Conservation (phyloP, 176 grass and related monocot species). For the Raddia guianensis region DNA sequence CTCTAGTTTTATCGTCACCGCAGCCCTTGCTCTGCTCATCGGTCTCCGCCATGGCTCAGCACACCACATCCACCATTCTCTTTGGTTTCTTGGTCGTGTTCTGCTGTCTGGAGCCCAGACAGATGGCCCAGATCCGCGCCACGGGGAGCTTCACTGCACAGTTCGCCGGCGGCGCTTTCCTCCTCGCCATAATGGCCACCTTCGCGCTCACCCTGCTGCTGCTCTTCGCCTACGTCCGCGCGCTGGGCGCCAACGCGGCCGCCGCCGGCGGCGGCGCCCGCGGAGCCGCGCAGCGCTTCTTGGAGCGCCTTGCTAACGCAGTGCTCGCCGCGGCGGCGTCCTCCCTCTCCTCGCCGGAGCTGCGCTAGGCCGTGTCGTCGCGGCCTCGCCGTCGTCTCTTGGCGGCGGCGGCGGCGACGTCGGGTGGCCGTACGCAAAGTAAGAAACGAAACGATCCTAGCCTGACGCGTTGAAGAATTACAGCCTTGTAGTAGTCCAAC, state of each 20-base stretch:
- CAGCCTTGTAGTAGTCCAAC: no score
- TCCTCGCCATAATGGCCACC: not conserved
- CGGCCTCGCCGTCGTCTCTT: not conserved
- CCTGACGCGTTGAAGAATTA: not conserved
- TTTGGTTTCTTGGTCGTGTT: not conserved
- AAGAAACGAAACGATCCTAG: not conserved
- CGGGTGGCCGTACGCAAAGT: not conserved
- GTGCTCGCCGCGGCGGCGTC: not conserved
- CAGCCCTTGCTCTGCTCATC: no score
- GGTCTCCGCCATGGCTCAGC: no score
- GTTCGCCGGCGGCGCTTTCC: not conserved
- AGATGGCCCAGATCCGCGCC: not conserved
- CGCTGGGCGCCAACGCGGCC: not conserved
- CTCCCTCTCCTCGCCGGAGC: not conserved
- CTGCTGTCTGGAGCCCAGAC: not conserved
- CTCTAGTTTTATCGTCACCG: no score
- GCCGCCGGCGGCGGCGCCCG: not conserved
- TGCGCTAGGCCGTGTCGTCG: not conserved
- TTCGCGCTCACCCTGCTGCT: not conserved
- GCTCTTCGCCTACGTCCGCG: not conserved
- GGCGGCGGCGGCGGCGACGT: not conserved
- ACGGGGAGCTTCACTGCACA: not conserved
- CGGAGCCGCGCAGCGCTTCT: not conserved
- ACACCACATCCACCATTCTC: no score
- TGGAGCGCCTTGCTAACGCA: not conserved